These are phyloP conservation scores for Penicillium chermesinum DNA, from an alignment of 495 filamentous ascomycete genomes.

Conservation along the genomic window DNA sequence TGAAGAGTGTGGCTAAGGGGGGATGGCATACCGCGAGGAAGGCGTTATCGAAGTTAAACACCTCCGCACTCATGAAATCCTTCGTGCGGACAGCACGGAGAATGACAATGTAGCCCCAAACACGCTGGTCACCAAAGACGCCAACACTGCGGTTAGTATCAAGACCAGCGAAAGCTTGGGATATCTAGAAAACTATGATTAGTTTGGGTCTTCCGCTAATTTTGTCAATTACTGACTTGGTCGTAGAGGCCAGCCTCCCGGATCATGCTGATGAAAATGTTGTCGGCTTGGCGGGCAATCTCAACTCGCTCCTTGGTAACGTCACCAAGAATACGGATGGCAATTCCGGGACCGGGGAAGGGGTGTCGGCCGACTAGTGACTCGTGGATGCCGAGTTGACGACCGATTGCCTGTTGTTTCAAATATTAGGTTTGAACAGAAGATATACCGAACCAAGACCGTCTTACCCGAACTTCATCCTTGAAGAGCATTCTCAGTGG, in stretches of 20 bases:
- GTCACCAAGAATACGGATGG: slow-evolving; percentile 84
- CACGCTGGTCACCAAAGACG: slow-evolving; percentile 22
- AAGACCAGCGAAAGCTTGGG: slow-evolving; percentile 80
- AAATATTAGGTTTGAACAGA: slow-evolving; percentile 1
- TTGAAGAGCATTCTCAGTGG: slow-evolving; percentile 78
- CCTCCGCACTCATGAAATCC: slow-evolving; percentile 22
- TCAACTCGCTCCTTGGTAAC: slow-evolving; percentile 73
- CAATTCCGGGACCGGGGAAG: slow-evolving; percentile 78
- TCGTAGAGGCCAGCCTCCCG: slow-evolving; percentile 76
- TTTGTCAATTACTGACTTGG: slow-evolving; percentile 25
- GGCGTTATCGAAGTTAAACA: slow-evolving; percentile 9
- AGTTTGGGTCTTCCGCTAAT: background rate
- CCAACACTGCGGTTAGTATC: slow-evolving; percentile 18
- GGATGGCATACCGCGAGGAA: slow-evolving; percentile 12
- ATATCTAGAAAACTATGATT: slow-evolving; percentile 39
- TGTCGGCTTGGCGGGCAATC: slow-evolving; percentile 78
- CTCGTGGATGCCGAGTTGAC: slow-evolving; percentile 67
- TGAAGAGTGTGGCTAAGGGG: background rate
- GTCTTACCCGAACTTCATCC: slow-evolving; percentile 59
- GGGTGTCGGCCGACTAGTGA: slow-evolving; percentile 81
- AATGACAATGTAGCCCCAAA: slow-evolving; percentile 22
- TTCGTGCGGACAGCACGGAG: slow-evolving; percentile 19
- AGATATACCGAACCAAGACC: background rate
- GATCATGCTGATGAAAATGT: slow-evolving; percentile 83
- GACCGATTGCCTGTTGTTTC: slow-evolving; percentile 51